phyloP scores from a whole-genome alignment of 2,329 filamentous ascomycete species.

The Talaromyces sp. region DNA sequence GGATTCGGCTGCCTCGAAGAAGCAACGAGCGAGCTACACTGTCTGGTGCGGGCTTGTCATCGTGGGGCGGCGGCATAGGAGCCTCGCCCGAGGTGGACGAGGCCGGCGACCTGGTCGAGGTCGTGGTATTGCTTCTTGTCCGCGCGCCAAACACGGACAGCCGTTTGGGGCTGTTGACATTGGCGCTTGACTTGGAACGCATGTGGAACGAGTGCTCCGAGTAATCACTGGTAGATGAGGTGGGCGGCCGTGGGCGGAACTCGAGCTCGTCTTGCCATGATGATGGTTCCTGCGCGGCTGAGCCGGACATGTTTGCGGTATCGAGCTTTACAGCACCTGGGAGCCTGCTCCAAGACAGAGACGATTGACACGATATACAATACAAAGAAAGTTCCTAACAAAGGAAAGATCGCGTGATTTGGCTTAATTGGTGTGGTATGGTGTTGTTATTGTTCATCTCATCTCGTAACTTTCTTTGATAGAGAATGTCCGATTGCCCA shows the following conservation, averaged over 20 bases:
- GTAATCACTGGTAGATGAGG: constrained; percentile 26
- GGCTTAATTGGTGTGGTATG: not conserved
- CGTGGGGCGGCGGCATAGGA: constrained; percentile 24
- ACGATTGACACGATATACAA: not conserved
- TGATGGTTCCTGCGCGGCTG: not conserved
- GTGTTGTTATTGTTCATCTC: not conserved
- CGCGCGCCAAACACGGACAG: constrained; percentile 35
- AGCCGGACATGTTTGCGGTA: not conserved
- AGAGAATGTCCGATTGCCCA: not conserved
- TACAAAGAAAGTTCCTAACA: not conserved
- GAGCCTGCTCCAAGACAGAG: not conserved
- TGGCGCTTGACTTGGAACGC: constrained; percentile 30
- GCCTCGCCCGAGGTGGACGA: constrained; percentile 34
- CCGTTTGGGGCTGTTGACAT: constrained; percentile 31
- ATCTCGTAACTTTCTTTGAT: not conserved
- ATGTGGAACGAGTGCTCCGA: constrained; percentile 28
- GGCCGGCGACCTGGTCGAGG: constrained; percentile 44
- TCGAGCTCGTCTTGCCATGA: constrained; percentile 19
- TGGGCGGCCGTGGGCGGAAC: constrained; percentile 23
- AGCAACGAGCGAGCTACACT: constrained; percentile 35
- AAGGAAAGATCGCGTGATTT: not conserved
- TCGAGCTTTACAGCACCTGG: not conserved
- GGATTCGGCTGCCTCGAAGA: constrained; percentile 40
- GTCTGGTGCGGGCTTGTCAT: constrained; percentile 27
- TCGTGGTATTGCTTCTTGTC: constrained; percentile 43